A percentile compares a stretch with the other conserved stretches of the same genome.
Evolutionary conservation across 2,329 filamentous ascomycete species (phyloP).

Genomic region (Bipolaris oryzae): DNA sequence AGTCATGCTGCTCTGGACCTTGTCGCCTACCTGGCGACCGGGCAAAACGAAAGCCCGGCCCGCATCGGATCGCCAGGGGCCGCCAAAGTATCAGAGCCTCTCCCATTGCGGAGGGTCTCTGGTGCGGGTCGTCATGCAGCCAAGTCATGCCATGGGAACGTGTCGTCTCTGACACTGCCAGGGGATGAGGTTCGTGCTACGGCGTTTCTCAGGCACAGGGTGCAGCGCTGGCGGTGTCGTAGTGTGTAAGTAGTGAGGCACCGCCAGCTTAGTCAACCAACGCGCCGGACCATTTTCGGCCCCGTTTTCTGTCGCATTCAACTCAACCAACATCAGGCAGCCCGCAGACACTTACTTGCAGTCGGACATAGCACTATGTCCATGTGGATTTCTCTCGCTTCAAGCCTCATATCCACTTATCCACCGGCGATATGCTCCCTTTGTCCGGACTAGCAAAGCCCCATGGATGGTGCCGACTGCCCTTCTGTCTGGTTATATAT

Average conservation of each 20-base stretch:
- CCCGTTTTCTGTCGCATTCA: background rate
- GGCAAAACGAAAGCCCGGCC: conserved; percentile 16
- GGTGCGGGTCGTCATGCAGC: background rate
- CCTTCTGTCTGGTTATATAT: background rate
- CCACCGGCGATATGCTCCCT: background rate
- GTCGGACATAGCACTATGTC: conserved; percentile 2
- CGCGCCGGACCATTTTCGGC: conserved; percentile 19
- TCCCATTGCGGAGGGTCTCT: conserved; percentile 4
- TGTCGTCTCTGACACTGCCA: background rate
- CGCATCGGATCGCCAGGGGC: conserved; percentile 24
- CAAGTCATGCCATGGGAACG: conserved; percentile 11
- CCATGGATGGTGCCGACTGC: background rate
- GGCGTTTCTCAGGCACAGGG: conserved; percentile 1
- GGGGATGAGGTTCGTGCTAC: conserved; percentile 1
- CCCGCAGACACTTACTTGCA: background rate
- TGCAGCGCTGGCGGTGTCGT: conserved; percentile 1
- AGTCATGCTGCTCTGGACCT: conserved; percentile 22
- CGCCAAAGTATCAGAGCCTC: conserved; percentile 13
- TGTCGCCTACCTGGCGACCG: conserved; percentile 16
- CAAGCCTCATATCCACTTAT: too few relatives aligned
- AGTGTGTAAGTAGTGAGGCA: too few relatives aligned
- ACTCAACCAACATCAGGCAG: background rate
- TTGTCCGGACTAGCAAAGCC: background rate
- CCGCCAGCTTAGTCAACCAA: conserved; percentile 17
- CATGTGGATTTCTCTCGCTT: background rate